Evolutionary conservation across 768 basidiomycete genomes (phyloP), one percentile per base, ranked within the genome.

Genomic region (Podaxis carcinomalis): DNA sequence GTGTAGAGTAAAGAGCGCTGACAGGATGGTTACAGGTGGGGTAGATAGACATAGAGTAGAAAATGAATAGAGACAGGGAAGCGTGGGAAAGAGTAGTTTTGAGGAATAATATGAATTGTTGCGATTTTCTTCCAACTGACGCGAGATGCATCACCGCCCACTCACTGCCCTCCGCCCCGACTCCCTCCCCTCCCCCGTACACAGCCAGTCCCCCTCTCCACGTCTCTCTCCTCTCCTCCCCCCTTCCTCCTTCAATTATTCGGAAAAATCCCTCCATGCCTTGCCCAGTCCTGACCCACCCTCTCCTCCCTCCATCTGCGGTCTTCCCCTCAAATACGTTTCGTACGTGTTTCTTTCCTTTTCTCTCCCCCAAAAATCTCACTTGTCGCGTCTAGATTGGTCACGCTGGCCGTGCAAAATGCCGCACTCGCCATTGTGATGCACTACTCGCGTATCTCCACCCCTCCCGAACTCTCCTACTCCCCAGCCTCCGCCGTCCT

Each of bases 391-490:
- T 27, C 61, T 67, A 90, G 90, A 13, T 80, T 93, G 61, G 84
- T 94, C 64, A 92, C 91, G 16, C 84, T 95, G 53, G 93, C 93
- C 4, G 88, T 96, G 2, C 96, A 99, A 78, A 98, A 98, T 75
- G 93, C 93, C 32, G 87, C 92, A 9, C 79, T 99, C 52, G 95
- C 95, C 56, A 94, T 99, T 69, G 92, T 98, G 65, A 96, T 99
- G 92, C 95, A 98, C 78, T 93, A 98, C 75, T 98, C 97, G n/a
- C 86, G 97, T 62, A 89, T 94, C 61, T 90, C 92, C 2, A 90
- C 84, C 0, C 85, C 93, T 6, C 77, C 89, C 1, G 78, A 88
- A 44, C 80, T 89, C 35, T 78, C 92, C 1, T 99, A 99, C 74
- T 97, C 93, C 0, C 93, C 97, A 1, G 95, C 96, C 1, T 83